These are phyloP conservation scores for Metarhizium brunneum DNA, from an alignment of 2,329 filamentous ascomycete genomes.

Conservation along the genomic window DNA sequence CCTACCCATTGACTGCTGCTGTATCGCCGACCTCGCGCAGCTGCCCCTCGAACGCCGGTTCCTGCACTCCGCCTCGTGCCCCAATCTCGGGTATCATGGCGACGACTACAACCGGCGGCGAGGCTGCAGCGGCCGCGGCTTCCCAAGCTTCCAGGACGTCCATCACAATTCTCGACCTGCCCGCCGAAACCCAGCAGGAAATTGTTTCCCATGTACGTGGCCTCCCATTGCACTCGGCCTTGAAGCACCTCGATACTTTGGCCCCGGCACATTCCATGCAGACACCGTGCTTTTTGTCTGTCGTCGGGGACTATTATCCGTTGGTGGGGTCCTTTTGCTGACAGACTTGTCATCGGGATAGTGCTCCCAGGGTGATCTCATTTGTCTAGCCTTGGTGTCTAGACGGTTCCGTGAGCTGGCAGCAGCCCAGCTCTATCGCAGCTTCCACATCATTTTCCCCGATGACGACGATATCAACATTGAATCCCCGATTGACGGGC, in stretches of 20 bases:
- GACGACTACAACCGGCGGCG: slow-evolving; percentile 21
- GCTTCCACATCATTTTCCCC: slow-evolving; percentile 52
- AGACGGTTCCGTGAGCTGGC: slow-evolving; percentile 48
- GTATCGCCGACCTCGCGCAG: not conserved
- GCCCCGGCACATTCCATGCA: not conserved
- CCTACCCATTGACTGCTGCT: not conserved
- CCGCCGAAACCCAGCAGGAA: slow-evolving; percentile 38
- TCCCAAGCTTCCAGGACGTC: slow-evolving; percentile 4
- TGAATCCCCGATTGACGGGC: slow-evolving; percentile 45
- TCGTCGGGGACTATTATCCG: not conserved
- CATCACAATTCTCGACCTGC: slow-evolving; percentile 31
- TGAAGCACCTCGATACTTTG: not conserved
- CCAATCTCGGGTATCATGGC: slow-evolving; percentile 21
- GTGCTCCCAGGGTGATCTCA: slow-evolving; percentile 43
- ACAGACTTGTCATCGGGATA: slow-evolving; percentile 15
- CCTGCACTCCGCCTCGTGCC: not conserved
- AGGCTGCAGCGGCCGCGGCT: slow-evolving; percentile 9
- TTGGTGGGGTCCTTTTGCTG: not conserved
- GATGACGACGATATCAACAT: slow-evolving; percentile 44
- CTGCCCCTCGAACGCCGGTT: slow-evolving; percentile 1
- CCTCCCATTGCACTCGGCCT: not conserved
- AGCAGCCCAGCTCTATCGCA: slow-evolving; percentile 48
- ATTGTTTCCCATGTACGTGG: slow-evolving; percentile 36
- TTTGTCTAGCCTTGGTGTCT: slow-evolving; percentile 49
- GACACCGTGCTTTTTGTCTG: not conserved